phyloP scores from a whole-genome alignment of 129 eudicot species.

The Erigeron canadensis region DNA sequence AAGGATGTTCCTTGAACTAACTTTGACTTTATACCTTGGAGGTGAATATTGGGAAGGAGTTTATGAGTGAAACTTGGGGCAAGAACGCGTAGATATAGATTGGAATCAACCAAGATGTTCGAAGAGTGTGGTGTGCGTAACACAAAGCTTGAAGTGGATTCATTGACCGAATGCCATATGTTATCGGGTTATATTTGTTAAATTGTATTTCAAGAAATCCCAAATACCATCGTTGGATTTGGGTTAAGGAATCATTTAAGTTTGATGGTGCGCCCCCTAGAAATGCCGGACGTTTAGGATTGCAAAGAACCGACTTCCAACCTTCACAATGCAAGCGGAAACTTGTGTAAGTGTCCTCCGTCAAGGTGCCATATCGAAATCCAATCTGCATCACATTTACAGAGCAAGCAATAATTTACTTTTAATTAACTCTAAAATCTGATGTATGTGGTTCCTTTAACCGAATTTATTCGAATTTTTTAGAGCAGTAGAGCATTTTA shows the following conservation, averaged over 20 bases:
- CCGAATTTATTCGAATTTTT: too few species aligned
- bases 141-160: constrained; percentile 41
- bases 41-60: constrained; percentile 29
- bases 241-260: constrained; percentile 41
- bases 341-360: constrained; percentile 47
- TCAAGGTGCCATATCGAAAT: constrained; percentile 59
- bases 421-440: too few species aligned
- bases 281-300: constrained; percentile 51
- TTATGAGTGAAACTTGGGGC: constrained; percentile 47
- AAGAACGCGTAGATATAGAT: constrained; percentile 45
- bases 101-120: constrained; percentile 47
- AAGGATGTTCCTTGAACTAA: neutral
- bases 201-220: constrained; percentile 46
- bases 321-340: constrained; percentile 49
- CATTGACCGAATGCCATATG: constrained; percentile 33
- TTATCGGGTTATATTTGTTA: constrained; percentile 36
- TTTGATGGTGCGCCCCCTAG: constrained; percentile 46
- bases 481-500: too few species aligned
- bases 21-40: constrained; percentile 25
- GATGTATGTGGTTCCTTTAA: too few species aligned
- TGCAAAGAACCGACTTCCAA: constrained; percentile 45
- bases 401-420: too few species aligned
- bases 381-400: constrained; percentile 48
- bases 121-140: constrained; percentile 39
- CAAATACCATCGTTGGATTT: constrained; percentile 56